Conservation (phyloP, 768 basidiomycete species). For the Chiua virens region DNA sequence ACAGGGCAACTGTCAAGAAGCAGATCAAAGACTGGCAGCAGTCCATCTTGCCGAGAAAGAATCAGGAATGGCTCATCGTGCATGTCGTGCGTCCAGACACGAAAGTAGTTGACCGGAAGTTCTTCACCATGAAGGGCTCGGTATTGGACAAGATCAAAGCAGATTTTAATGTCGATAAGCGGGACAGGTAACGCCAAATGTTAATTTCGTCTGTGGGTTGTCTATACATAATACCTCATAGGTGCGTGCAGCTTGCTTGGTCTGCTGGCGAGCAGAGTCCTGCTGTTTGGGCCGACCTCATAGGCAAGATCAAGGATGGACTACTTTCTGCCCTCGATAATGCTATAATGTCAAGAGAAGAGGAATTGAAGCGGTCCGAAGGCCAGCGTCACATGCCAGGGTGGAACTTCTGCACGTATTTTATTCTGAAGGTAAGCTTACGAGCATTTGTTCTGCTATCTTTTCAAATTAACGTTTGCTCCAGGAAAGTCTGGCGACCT, state of each 20-base stretch:
- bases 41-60: constrained; percentile 60
- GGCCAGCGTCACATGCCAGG: constrained; percentile 89
- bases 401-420: constrained; percentile 99
- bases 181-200: constrained; percentile 57
- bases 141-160: constrained; percentile 88
- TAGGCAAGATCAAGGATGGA: constrained; percentile 88
- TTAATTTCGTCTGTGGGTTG: constrained; percentile 4
- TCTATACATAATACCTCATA: constrained; percentile 33
- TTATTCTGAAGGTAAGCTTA: constrained; percentile 82
- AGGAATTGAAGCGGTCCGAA: constrained; percentile 89
- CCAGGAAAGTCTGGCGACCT: constrained; percentile 91
- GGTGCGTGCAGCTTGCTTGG: constrained; percentile 84
- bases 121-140: constrained; percentile 82
- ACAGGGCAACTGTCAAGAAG: constrained; percentile 73
- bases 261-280: constrained; percentile 70
- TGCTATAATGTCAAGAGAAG: constrained; percentile 76
- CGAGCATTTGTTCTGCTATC: background rate
- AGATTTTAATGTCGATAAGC: constrained; percentile 89
- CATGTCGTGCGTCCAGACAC: constrained; percentile 78
- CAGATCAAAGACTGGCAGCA: constrained; percentile 94
- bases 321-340: constrained; percentile 81
- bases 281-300: constrained; percentile 82
- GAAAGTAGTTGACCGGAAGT: constrained; percentile 55
- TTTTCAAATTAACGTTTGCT: constrained; percentile 3
- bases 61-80: constrained; percentile 92